Evolutionary conservation across 2,329 filamentous ascomycete genomes (phyloP).

Genomic region (Neoscytalidium dimidiatum): DNA sequence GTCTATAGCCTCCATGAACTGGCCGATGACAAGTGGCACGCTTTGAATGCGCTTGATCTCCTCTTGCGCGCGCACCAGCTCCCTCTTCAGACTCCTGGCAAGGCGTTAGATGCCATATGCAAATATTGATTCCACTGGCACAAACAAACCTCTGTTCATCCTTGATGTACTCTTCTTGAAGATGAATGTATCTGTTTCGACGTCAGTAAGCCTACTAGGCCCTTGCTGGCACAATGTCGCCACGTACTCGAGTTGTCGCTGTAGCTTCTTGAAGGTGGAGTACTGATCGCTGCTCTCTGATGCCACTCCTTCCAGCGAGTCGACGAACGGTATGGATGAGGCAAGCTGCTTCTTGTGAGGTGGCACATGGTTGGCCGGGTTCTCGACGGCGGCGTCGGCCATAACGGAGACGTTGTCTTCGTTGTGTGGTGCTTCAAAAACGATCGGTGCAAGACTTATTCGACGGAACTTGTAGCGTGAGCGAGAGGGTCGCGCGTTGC

Average conservation of each 20-base stretch:
- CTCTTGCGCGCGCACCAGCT: constrained; percentile 95
- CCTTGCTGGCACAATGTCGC: constrained; percentile 5
- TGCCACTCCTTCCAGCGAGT: constrained; percentile 81
- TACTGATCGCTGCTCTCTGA: constrained; percentile 90
- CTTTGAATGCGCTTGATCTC: constrained; percentile 99
- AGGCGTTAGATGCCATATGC: neutral
- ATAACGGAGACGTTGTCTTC: constrained; percentile 52
- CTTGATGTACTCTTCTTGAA: constrained; percentile 99
- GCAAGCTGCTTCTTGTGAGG: constrained; percentile 80
- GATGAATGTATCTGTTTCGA: constrained; percentile 76
- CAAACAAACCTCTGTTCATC: constrained; percentile 83
- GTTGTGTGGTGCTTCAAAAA: neutral
- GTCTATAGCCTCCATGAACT: constrained; percentile 99
- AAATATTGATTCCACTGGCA: neutral
- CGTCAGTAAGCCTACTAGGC: constrained; percentile 6
- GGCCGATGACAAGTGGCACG: constrained; percentile 94
- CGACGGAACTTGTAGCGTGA: neutral
- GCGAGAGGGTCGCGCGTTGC: neutral
- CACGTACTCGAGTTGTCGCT: constrained; percentile 87
- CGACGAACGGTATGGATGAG: constrained; percentile 83
- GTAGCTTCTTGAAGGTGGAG: constrained; percentile 91
- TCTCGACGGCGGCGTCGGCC: constrained; percentile 87
- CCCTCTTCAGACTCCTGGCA: constrained; percentile 85
- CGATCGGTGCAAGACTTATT: neutral
- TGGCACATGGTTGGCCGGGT: constrained; percentile 69